Evolutionary conservation across 495 filamentous ascomycete genomes (phyloP), one percentile per base, ranked within the genome.

Genomic region (Rostrohypoxylon terebratum): DNA sequence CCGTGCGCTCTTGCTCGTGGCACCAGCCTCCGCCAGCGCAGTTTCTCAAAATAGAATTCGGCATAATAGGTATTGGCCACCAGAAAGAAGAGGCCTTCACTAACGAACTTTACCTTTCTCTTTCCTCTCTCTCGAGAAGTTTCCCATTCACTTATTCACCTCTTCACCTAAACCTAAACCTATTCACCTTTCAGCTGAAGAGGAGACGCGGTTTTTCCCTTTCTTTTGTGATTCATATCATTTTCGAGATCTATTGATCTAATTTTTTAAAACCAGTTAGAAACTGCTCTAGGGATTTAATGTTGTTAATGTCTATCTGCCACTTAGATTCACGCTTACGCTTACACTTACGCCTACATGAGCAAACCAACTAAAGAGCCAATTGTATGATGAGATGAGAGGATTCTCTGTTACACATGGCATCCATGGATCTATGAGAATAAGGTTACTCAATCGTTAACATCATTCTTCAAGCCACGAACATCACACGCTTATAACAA

Each of bases 31-130:
- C 69, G 63, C 69, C 69, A 63, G 36, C 34, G 65, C 36, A 42
- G 44, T 31, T 53, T 73, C 70, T 68, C 59, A 73, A 73, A 73
- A 73, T 73, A 73, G 70, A 73, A 73, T 64, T 73, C 70, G 65
- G 70, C 70, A 68, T 68, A 73, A 73, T 73, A 73, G 70, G 54
- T 13, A 68, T 64, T 73, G 63, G 64, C 63, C 44, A 55, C 16
- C 58, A 48, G 63, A 21, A 18, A 45, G 42, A 45, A 45, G 28
- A 21, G 13, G 63, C 48, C 45, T 66, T 72, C 69, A 66, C 50
- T 58, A 66, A 59, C 25, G n/a, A 60, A 38, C 21, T 47, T 63
- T 63, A 33, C 14, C 44, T 48, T 23, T 61, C 23, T 61, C 23
- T 67, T 55, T 28, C 6, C 28, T 28, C 28, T 28, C 28, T 28